Evolutionary conservation across 1,284 basidiomycete species (phyloP), one percentile per base, ranked within the genome.

Genomic region (Malassezia brasiliensis): DNA sequence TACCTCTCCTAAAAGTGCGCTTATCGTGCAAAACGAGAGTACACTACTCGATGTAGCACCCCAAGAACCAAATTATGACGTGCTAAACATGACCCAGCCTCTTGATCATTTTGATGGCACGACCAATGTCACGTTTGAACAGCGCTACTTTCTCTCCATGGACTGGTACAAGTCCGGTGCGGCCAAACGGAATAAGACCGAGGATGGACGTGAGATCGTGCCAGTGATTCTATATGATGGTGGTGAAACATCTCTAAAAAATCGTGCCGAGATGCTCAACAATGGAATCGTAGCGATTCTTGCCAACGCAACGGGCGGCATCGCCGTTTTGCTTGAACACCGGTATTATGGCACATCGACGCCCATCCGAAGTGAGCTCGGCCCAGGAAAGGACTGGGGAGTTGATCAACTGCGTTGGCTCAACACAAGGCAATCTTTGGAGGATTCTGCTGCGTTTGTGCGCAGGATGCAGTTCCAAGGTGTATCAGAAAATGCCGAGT

Each of bases 361-460:
- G 14, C 87, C 90, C 0, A 86, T 87, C 11, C 68, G 79, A 38
- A 83, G 85, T 2, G 90, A 88, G 87, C 69, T 82, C 83, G 52
- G 67, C 12, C 82, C 86, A 39, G 63, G 62, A 35, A 32, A 64
- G 11, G 48, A 55, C 20, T 63, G 52, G 44, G 62, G 52, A 7
- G 61, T 61, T 0, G 79, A 78, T 20, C 77, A 82, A 65, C 80
- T 82, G 77, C 53, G 85, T 31, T 90, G 86, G 82, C 79, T 96
- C 48, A 88, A 85, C 72, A 94, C 94, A 61, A 84, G 82, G 20
- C 90, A 96, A 75, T 81, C 89, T 1, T 82, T 88, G 0, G 85
- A 88, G n/a, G 93, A 98, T 77, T 88, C 86, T 45, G 90, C 89
- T 1, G 82, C 86, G 74, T 96, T 96, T 72, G 89, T 96, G 80